Evolutionary conservation across 345 rosid genomes (phyloP), one percentile per base, ranked within the genome.

Genomic region (Noccaea caerulescens): DNA sequence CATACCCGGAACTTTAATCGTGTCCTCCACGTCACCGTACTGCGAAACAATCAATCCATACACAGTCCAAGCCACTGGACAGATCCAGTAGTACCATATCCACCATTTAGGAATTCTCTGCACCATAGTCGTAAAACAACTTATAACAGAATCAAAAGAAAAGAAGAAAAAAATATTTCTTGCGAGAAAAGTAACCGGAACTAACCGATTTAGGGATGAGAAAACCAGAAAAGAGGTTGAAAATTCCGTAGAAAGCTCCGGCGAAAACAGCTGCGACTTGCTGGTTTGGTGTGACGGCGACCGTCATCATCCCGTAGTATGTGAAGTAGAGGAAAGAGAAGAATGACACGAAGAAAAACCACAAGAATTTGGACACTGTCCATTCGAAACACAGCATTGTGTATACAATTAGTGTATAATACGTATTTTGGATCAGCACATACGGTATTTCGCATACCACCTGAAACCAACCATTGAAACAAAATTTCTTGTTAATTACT

Each of bases 231-330:
- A 91, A 93, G 36, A 93, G 84, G 69, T 85, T 89, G 82, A 93
- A 93, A 55, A 89, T 79, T 2, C 85, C 61, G 4, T 85, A 93
- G 78, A 89, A 91, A 10, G 96, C 85, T 45, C 91, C 83, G 0
- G 89, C 93, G 0, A 91, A 84, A 53, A 91, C 84, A 1, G 97
- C 72, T 12, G 98, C 91, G 12, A 89, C 82, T 80, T 93, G 93
- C 51, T 83, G 90, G 78, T 91, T 91, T 16, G 97, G 99, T 0
- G 89, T 89, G 52, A 94, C 64, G 59, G 99, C 73, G 57, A 88
- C 95, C 0, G 94, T 76, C 99, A 94, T 91, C 99, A 91, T 87
- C 51, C 97, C 97, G 2, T 94, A 94, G 84, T 88, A 94, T 46
- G 97, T 88, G 87, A 82, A 93, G 96, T 91, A 83, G 38, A 93